Base-by-base conservation (phyloP, 768 basidiomycete species). In the Tricholoma flavovirens region DNA sequence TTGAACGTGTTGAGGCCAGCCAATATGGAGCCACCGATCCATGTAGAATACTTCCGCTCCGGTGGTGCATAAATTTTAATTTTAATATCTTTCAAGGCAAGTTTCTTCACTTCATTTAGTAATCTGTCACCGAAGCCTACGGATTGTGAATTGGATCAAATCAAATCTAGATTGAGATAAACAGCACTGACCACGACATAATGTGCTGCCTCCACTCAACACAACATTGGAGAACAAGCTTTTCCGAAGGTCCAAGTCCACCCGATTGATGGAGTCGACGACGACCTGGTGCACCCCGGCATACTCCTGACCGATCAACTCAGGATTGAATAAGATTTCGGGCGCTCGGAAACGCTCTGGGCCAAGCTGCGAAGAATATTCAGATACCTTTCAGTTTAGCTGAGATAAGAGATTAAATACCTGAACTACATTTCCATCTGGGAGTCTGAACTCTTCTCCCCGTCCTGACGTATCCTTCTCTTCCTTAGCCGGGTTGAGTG, bases 1-100 rank as follows among this genome's bases (percentile, higher is more conserved):
- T 96, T 98, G 81, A 99, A 99, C 33, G 97, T 97, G 62, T 84
- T 94, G 59, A 99, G 71, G 36, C 95, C 95, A 50, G 96, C 96
- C 52, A 99, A 74, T 68, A 99, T 99, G 55, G 92, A 95, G 5
- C 97, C 97, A 53, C 97, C 96, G 65, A 94, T 94, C 92, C 92
- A 95, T 46, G 92, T 93, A 32, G 91, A 93, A 73, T 96, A 96
- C 72, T 98, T 99, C 62, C 97, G 86, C 73, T 99, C 97, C n/a
- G 97, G 97, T 17, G 97, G 97, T 24, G 97, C 97, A 64, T 92
- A 96, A 64, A 99, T 99, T 77, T 96, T 97, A 73, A 99, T 93
- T 78, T 98, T 99, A 66, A 96, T 83, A 63, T 98, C 96, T 69
- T 94, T 93, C 61, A 98, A 71, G 24, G 95, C 93, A 48, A 97